These are phyloP conservation scores for Pseudogymnoascus sp. DNA, from an alignment of 2,329 filamentous ascomycete species.

Conservation along the genomic window DNA sequence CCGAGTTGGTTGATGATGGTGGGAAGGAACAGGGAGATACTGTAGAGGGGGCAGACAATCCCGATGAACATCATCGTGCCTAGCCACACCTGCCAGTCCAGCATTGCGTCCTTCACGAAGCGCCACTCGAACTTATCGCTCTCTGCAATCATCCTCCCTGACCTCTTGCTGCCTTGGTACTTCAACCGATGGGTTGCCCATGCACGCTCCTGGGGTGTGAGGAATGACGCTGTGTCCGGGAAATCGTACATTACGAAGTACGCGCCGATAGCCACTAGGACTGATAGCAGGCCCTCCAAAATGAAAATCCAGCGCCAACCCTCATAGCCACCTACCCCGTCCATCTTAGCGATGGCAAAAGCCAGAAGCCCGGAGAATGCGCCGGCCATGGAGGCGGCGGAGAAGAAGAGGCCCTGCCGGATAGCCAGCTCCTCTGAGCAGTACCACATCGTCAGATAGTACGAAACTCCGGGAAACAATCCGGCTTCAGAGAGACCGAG, in stretches of 20 bases:
- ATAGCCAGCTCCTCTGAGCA: constrained; percentile 47
- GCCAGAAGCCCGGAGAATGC: constrained; percentile 42
- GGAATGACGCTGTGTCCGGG: constrained; percentile 34
- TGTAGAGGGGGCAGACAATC: constrained; percentile 43
- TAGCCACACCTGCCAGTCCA: constrained; percentile 40
- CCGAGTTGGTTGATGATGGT: constrained; percentile 44
- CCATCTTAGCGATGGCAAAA: constrained; percentile 39
- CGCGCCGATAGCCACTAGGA: constrained; percentile 29
- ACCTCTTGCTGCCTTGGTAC: constrained; percentile 17
- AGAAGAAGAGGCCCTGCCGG: constrained; percentile 34
- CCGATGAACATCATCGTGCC: constrained; percentile 50
- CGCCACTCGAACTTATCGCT: constrained; percentile 27
- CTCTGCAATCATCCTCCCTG: constrained; percentile 19
- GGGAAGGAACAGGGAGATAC: constrained; percentile 36
- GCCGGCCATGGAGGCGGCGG: constrained; percentile 32
- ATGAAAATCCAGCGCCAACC: constrained; percentile 46
- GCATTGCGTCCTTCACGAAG: constrained; percentile 34
- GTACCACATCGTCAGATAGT: constrained; percentile 53
- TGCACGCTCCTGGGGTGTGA: constrained; percentile 32
- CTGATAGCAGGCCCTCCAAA: constrained; percentile 40
- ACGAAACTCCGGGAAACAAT: constrained; percentile 30
- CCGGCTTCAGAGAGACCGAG: constrained; percentile 20
- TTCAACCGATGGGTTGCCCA: constrained; percentile 23
- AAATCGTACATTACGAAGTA: constrained; percentile 44
- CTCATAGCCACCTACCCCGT: constrained; percentile 35